Evolutionary conservation across 345 rosid genomes (phyloP), one percentile per base, ranked within the genome.

Genomic region (Iberis pinnata): DNA sequence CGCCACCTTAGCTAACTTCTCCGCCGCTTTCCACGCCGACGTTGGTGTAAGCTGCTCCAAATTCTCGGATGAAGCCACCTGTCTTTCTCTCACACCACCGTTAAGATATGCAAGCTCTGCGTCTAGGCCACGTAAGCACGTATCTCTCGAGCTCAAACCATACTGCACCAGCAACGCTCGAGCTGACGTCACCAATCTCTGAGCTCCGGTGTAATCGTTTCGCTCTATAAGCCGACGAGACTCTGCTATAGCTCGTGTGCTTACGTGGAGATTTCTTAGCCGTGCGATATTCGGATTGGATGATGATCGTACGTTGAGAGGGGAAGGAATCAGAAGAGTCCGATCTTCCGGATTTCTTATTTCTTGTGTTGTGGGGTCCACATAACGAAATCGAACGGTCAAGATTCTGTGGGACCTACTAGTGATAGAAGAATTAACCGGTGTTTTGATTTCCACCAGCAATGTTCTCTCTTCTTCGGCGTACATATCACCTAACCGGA

Each of bases 11-110:
- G 97, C 97, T 74, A 89, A 75, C 56, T 74, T 76, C 72, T 89
- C 97, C 11, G 97, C 97, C 15, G 93, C 82, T 69, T 83, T 70
- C 97, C 97, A 89, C 18, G 87, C 95, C 67, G 97, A 89, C 47
- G 84, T 83, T 70, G 95, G 93, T 56, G 97, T 89, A 5, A 83
- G 74, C 46, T 67, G 68, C 80, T 89, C 97, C 61, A 27, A 16
- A 18, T 59, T 63, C 62, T 70, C 63, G 18, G 62, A 57, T 36
- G 48, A 39, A 15, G 35, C 66, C 41, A 50, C 36, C 26, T 66
- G 44, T 13, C 31, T 69, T 50, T 29, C 76, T 63, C 80, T 62
- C 12, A 56, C 65, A 55, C 72, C 25, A 3, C 6, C 53, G 49
- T 73, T 71, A 54, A 86, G 54, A 65, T 81, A 86, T 8, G 71